These are phyloP conservation scores for Powellomyces hirtus DNA, from an alignment of 192 early-diverging fungal genomes.

Conservation along the genomic window DNA sequence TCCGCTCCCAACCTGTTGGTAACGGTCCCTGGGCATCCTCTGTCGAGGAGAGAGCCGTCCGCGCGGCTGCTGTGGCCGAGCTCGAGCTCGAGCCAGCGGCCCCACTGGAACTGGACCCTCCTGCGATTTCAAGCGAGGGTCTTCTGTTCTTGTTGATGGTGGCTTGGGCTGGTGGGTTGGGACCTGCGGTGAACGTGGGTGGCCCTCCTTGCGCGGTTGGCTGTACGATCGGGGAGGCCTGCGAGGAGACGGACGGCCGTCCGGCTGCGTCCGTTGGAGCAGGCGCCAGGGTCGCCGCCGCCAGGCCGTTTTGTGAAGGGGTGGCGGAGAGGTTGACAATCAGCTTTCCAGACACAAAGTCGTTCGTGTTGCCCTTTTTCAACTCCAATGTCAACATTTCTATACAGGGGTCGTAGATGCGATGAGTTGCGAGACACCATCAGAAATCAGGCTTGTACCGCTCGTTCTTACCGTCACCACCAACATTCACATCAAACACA, in stretches of 20 bases:
- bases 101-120: conserved; percentile 21
- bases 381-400: conserved; percentile 90
- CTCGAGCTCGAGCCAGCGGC: conserved; percentile 34
- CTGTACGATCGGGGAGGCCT: neutral
- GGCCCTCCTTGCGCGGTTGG: neutral
- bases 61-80: neutral
- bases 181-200: conserved; percentile 5
- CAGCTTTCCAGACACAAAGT: conserved; percentile 83
- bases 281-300: conserved; percentile 30
- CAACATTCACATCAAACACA: conserved; percentile 73
- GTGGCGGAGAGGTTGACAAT: conserved; percentile 64
- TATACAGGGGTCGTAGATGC: too few species aligned
- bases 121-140: conserved; percentile 19
- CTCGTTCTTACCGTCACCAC: conserved; percentile 58
- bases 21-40: conserved; percentile 58
- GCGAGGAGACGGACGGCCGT: conserved; percentile 12
- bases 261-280: neutral
- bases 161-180: neutral
- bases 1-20: conserved; percentile 87
- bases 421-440: neutral
- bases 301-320: conserved; percentile 36
- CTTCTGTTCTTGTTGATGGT: neutral
- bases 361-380: conserved; percentile 78
- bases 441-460: too few species aligned
- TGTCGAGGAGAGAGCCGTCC: conserved; percentile 38